Evolutionary conservation across 2,329 filamentous ascomycete species (phyloP).

Genomic region (Alternaria consortialis): DNA sequence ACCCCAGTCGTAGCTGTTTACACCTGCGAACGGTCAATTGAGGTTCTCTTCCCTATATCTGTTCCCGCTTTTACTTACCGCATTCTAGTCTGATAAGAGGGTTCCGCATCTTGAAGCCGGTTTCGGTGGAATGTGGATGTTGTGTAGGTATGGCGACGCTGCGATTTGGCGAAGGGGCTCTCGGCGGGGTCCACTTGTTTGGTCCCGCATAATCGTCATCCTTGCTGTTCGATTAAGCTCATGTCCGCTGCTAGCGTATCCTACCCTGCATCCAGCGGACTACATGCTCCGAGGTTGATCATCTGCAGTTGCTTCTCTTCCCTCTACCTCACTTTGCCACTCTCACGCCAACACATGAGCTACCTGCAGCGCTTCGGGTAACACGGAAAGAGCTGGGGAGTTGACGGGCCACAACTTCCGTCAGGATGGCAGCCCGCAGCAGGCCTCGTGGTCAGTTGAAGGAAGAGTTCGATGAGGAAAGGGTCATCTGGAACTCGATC

Average conservation of each 20-base stretch:
- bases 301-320: constrained; percentile 9
- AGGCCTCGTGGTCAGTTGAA: constrained; percentile 56
- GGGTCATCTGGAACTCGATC: constrained; percentile 60
- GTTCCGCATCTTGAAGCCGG: constrained; percentile 57
- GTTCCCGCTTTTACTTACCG: constrained; percentile 54
- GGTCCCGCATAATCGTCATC: constrained; percentile 29
- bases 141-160: constrained; percentile 16
- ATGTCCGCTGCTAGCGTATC: constrained; percentile 29
- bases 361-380: constrained; percentile 13
- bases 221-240: constrained; percentile 34
- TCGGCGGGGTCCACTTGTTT: constrained; percentile 21
- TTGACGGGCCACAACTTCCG: constrained; percentile 16
- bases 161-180: constrained; percentile 16
- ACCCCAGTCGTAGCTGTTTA: constrained; percentile 99
- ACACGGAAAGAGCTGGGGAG: constrained; percentile 20
- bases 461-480: constrained; percentile 61
- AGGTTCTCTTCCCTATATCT: constrained; percentile 15
- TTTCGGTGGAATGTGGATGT: constrained; percentile 8
- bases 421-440: constrained; percentile 57
- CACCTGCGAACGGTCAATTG: constrained; percentile 66
- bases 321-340: constrained; percentile 6
- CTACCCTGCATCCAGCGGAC: constrained; percentile 24
- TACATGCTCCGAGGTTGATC: constrained; percentile 12
- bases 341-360: constrained; percentile 17
- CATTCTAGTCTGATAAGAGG: constrained; percentile 86